Percentiles rank a stretch among this genome's conserved stretches.
Conservation (phyloP, 345 rosid species). For the Eucalyptus regnans region DNA sequence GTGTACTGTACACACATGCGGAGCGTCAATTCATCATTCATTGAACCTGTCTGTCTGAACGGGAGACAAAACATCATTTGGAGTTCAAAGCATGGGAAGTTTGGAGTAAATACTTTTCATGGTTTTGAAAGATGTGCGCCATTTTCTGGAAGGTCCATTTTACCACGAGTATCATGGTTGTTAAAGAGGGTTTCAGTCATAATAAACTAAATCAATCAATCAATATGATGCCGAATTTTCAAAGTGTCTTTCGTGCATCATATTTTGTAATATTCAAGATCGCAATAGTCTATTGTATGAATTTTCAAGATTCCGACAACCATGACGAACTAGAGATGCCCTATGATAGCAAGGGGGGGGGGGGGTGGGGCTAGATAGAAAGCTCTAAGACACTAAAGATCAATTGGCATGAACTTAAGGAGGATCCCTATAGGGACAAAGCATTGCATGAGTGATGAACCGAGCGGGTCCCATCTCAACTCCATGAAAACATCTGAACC, state of each 20-base stretch:
- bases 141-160: not conserved
- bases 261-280: not conserved
- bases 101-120: not conserved
- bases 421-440: not conserved
- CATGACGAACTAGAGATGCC: not conserved
- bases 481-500: not conserved
- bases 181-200: not conserved
- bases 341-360: not conserved
- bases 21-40: not conserved
- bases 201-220: not conserved
- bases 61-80: not conserved
- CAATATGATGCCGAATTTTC: not conserved
- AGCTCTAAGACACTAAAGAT: not conserved
- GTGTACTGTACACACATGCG: not conserved
- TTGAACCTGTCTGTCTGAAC: not conserved
- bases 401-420: not conserved
- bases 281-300: not conserved
- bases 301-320: not conserved
- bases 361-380: not conserved
- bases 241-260: not conserved
- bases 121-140: not conserved
- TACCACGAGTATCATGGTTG: not conserved
- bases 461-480: not conserved
- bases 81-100: not conserved
- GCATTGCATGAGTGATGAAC: not conserved